These are phyloP conservation scores for Pseudocercospora eumusae DNA, from an alignment of 2,329 filamentous ascomycete species.

Conservation along the genomic window DNA sequence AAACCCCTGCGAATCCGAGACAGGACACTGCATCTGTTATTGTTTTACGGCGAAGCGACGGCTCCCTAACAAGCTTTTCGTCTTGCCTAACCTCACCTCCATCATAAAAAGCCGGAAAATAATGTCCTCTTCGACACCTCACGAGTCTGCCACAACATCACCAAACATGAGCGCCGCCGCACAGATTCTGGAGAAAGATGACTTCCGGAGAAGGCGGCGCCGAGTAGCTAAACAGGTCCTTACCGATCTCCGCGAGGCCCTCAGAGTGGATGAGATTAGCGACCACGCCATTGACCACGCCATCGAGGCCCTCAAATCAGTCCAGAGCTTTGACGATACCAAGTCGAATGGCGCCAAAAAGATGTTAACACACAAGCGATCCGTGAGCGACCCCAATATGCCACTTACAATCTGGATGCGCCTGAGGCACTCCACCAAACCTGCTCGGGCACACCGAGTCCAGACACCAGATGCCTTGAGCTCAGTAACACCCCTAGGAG, in stretches of 20 bases:
- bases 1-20: slow-evolving; percentile 5
- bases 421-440: slow-evolving; percentile 18
- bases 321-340: slow-evolving; percentile 11
- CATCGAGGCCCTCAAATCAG: slow-evolving; percentile 7
- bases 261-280: slow-evolving; percentile 9
- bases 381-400: slow-evolving; percentile 13
- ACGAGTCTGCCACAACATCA: not conserved
- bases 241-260: slow-evolving; percentile 11
- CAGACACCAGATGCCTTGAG: slow-evolving; percentile 18
- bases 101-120: no score
- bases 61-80: not conserved
- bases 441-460: slow-evolving; percentile 17
- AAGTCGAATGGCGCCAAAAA: slow-evolving; percentile 7
- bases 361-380: slow-evolving; percentile 14
- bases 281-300: slow-evolving; percentile 17
- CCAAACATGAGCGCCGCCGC: slow-evolving; percentile 4
- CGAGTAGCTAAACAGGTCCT: slow-evolving; percentile 8
- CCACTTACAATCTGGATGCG: slow-evolving; percentile 22
- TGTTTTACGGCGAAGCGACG: not conserved
- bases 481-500: slow-evolving; percentile 15
- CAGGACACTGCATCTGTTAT: slow-evolving; percentile 6
- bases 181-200: slow-evolving; percentile 4
- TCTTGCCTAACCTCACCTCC: not conserved
- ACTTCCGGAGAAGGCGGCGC: slow-evolving; percentile 4
- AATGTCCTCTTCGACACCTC: not conserved